Base-by-base conservation (phyloP, 192 early-diverging fungal species). In the Coemansia sp. region DNA sequence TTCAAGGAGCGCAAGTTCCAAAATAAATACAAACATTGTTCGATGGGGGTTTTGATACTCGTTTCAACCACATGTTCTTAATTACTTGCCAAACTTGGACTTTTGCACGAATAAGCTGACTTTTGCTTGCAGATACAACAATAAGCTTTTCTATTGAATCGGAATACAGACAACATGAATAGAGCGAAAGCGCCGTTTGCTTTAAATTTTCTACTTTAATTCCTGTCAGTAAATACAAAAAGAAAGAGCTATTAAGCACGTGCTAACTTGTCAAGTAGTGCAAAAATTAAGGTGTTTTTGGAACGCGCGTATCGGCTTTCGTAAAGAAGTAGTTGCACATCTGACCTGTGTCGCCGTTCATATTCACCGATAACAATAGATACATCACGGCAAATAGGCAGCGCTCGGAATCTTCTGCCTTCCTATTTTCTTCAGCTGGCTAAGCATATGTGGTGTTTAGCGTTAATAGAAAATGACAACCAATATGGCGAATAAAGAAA, bases 251-350 rank as follows among this genome's bases (percentile, higher is more conserved):
- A 49, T 4, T 19, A 19, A 8, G 8, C 48, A 49, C 19, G 48
- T 21, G 48, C 7, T 16, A 19, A 21, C n/a, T 49, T 49, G 48
- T 8, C 48, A 49, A 49, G 48, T 49, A 17, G 48, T 19, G 19
- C n/a, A 49, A 49, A 49, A 49, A 49, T 49, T 49, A 49, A 17
- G 48, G 48, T 17, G n/a, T 49, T 49, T 49, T 19, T 17, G 48
- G 48, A 49, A 49, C 48, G 48, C 48, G 48, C 7, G 48, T 19
- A 21, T 49, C n/a, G 16, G 48, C 19, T n/a, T 21, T 17, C 17
- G n/a, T 19, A 49, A 49, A 49, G 6, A 8, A n/a, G 17, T n/a
- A n/a, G 17, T n/a, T 6, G 21, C 7, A n/a, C 48, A 49, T 49
- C 0, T 49, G 48, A 17, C 47, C n/a, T 17, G 19, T 49, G 48